Base-by-base conservation (phyloP, 2,329 filamentous ascomycete species). In the Cytospora mali region DNA sequence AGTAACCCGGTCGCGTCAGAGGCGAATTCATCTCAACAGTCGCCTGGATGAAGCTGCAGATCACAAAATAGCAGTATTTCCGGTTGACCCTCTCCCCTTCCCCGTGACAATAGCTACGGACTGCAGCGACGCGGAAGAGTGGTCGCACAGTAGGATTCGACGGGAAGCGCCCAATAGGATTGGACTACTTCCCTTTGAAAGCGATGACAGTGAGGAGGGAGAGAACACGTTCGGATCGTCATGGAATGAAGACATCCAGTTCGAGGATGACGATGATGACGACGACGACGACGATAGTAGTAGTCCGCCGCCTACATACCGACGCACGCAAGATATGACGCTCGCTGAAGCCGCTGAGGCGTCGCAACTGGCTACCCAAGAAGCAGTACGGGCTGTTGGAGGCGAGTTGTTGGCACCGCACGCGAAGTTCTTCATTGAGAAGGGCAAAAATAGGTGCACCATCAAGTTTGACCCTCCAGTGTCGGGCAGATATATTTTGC, bases 381-480 rank as follows among this genome's bases (percentile, higher is more conserved):
- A 86, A 70, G 81, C 84, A 1, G 79, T 84, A 16, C 77, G 79
- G 61, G 83, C 83, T 2, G 83, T 84, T 1, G 84, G 84, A 4
- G 83, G 84, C 29, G 83, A 84, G 49, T 77, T 91, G 5, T 82
- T 93, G 75, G 81, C 81, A 35, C 92, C 92, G 0, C 87, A 92
- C 74, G 92, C 92, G 2, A 85, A 86, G 29, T 97, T 98, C 76
- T 90, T 88, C 71, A 96, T 97, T 61, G 88, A 90, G 70, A 86
- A 88, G 73, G 85, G 89, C 69, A 93, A 92, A 78, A 92, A 87
- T 77, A 92, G 89, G 75, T 94, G 95, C 69, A 93, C 89, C 16
- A 90, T 98, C 69, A 88, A 86, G 63, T 97, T 98, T 69, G 86
- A 93, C 69, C 90, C 92, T 62, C 89, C 90, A 0, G 84, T 95